phyloP scores from a whole-genome alignment of 2,329 filamentous ascomycete species.

The Aspergillus jensenii region DNA sequence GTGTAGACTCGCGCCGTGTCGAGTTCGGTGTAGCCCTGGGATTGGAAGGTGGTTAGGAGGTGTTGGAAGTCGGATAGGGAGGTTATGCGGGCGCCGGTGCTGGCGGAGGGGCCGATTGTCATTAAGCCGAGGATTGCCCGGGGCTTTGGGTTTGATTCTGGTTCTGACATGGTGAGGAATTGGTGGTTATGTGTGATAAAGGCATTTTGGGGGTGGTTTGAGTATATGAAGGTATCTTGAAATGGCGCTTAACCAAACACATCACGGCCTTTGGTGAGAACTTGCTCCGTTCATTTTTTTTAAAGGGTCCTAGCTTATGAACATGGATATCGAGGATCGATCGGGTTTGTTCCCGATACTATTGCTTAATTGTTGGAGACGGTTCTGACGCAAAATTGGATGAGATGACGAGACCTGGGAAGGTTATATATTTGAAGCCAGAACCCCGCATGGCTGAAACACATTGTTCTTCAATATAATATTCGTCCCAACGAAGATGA shows the following conservation, averaged over 20 bases:
- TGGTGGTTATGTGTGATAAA: not conserved
- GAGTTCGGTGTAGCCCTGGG: slow-evolving; percentile 7
- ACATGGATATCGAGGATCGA: no score
- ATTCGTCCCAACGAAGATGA: not conserved
- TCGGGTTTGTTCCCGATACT: no score
- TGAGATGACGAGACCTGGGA: not conserved
- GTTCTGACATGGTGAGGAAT: not conserved
- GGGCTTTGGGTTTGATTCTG: not conserved
- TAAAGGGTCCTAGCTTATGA: no score
- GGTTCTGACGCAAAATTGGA: not conserved
- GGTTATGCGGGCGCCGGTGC: slow-evolving; percentile 8
- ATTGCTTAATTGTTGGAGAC: not conserved
- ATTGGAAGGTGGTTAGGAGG: slow-evolving; percentile 5
- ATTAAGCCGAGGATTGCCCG: slow-evolving; percentile 7
- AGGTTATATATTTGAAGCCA: not conserved
- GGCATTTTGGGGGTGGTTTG: not conserved
- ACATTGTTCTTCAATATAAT: not conserved
- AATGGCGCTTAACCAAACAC: not conserved
- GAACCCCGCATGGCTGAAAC: not conserved
- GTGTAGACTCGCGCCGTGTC: slow-evolving; percentile 8
- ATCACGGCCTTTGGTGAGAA: not conserved
- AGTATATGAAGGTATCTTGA: not conserved
- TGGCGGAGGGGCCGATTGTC: slow-evolving; percentile 3
- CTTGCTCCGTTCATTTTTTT: no score
- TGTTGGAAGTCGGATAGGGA: slow-evolving; percentile 1